Conservation (phyloP, 768 basidiomycete genomes). For the Leucosporidium scottii region DNA sequence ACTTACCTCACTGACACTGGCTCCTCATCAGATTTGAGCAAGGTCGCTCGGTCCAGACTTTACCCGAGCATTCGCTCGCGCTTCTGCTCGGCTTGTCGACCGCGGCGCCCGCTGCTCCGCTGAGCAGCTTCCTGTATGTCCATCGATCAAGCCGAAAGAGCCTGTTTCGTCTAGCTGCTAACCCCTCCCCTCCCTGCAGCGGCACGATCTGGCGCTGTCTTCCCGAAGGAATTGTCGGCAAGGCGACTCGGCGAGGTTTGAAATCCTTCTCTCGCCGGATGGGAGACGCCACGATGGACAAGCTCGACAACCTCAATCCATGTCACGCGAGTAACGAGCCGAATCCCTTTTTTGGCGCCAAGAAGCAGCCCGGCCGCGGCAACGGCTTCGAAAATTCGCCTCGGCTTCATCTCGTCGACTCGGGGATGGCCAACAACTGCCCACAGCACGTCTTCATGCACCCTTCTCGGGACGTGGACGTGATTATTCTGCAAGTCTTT, state of each 20-base stretch:
- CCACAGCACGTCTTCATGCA: not conserved
- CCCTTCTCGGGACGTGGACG: not conserved
- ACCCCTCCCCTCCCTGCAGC: not conserved
- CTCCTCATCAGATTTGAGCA: not conserved
- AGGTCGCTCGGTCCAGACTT: not conserved
- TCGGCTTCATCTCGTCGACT: not conserved
- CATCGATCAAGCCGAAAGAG: too few relatives aligned
- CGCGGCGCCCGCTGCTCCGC: not conserved
- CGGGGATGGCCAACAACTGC: not conserved
- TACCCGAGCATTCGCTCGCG: not conserved
- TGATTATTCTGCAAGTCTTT: not conserved
- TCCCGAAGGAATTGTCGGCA: not conserved
- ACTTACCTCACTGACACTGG: too few relatives aligned
- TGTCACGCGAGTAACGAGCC: not conserved
- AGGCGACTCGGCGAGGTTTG: not conserved
- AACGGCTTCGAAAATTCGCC: not conserved
- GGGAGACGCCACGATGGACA: not conserved
- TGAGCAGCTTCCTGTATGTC: not conserved
- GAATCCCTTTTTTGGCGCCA: not conserved
- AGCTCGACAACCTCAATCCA: not conserved
- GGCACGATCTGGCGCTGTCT: not conserved
- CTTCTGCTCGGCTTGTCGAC: not conserved
- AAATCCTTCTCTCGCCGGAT: not conserved
- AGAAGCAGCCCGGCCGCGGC: not conserved
- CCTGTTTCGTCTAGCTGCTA: too few relatives aligned